Evolutionary conservation across 2,329 filamentous ascomycete species (phyloP), one percentile per base, ranked within the genome.

Genomic region (Didymella lethalis): DNA sequence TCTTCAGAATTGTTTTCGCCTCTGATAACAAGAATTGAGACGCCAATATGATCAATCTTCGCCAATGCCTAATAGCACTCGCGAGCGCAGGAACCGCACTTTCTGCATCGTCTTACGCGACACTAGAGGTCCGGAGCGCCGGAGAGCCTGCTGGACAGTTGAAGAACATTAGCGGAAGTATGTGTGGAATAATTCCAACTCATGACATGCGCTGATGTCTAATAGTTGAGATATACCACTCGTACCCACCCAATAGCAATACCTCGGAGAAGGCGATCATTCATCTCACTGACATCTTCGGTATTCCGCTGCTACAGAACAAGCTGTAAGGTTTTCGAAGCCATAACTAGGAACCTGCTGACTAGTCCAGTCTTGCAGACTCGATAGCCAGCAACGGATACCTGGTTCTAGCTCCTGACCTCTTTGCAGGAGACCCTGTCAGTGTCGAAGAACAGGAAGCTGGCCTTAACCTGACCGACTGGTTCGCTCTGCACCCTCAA

Each of bases 391-490:
- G 64, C 29, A 70, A 74, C 10, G 73, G 70, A 49, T 77, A 77
- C 54, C 63, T 75, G 26, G 70, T 73, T 25, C 48, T 77, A 10
- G 66, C 76, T 45, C 75, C 75, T 16, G 75, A 78, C 41, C 64
- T 77, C 7, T 77, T 77, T 61, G 61, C 59, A 12, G 75, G 74
- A 29, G 75, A 77, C 36, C 65, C 74, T 2, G 57, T 67, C 7
- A 34, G 59, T 23, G 34, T 61, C 45, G 47, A 82, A 80, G 57
- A 64, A 34, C 61, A 59, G 36, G 87, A 90, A 31, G 88, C 89
- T 61, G 94, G 95, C 79, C 93, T 95, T 78, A 78, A 81, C 67
- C 65, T 79, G 5, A 76, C 72, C 0, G 74, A 65, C 0, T 84
- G 82, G 77, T 69, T 81, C 4, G 71, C 68, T 69, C 83, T 69